phyloP scores from a whole-genome alignment of 2,329 filamentous ascomycete species.

The Neonectria coccinea region DNA sequence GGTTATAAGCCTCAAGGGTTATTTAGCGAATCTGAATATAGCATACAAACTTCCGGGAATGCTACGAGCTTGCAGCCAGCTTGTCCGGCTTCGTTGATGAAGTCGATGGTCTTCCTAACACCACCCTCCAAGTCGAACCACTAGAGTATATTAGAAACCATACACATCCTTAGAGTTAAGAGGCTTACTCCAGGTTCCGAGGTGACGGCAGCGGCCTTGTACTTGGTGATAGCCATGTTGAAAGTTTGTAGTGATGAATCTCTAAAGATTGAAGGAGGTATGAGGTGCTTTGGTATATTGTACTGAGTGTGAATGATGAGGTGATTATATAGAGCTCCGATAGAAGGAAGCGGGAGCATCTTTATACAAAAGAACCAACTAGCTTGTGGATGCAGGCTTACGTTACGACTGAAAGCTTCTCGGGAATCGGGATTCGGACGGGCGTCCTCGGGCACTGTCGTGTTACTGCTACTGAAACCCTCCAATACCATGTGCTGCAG shows the following conservation, averaged over 20 bases:
- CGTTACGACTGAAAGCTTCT: neutral
- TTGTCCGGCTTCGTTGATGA: constrained; percentile 67
- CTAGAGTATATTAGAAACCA: neutral
- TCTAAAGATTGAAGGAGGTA: constrained; percentile 4
- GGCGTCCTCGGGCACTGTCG: constrained; percentile 7
- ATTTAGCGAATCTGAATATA: neutral
- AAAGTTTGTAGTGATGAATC: constrained; percentile 8
- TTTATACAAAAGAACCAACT: constrained; percentile 8
- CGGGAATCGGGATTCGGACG: constrained; percentile 8
- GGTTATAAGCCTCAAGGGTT: neutral
- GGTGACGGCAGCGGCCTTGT: constrained; percentile 24
- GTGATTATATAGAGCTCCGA: neutral
- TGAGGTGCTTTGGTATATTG: neutral
- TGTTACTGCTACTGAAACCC: neutral
- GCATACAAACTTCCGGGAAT: constrained; percentile 62
- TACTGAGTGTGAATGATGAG: constrained; percentile 9
- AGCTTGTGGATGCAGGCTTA: neutral
- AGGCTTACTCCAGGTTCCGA: constrained; percentile 20
- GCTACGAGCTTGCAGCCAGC: constrained; percentile 66
- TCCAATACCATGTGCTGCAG: constrained; percentile 8
- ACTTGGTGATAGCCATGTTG: constrained; percentile 25
- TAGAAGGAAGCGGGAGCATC: neutral
- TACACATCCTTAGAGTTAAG: neutral
- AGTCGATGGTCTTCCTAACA: constrained; percentile 66
- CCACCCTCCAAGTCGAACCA: constrained; percentile 64